phyloP scores from a whole-genome alignment of 164 flowering plant species.

The Macadamia tetraphylla region DNA sequence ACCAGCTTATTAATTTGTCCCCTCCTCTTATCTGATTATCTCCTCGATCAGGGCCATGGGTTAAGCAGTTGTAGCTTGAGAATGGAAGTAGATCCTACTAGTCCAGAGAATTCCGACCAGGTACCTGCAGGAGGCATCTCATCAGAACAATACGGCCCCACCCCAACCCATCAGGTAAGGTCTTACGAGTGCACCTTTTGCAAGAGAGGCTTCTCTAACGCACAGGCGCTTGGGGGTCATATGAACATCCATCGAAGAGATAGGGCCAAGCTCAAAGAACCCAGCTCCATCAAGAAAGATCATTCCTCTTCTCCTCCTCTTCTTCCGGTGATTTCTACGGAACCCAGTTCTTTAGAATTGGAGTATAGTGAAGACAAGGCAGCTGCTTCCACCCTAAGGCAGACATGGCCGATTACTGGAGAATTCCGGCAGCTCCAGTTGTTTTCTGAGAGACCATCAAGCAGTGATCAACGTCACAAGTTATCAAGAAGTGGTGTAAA shows the following conservation, averaged over 20 bases:
- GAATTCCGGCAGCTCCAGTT: not conserved
- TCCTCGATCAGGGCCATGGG: no score
- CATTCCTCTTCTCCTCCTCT: no score
- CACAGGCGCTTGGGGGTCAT: slow-evolving; percentile 53
- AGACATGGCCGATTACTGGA: not conserved
- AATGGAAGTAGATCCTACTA: slow-evolving; percentile 14
- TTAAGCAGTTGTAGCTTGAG: slow-evolving; percentile 7
- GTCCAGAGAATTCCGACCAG: slow-evolving; percentile 6
- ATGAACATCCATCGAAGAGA: slow-evolving; percentile 49
- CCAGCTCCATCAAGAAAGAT: not conserved
- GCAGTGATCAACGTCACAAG: not conserved
- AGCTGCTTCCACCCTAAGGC: no score
- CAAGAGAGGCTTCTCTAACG: slow-evolving; percentile 45
- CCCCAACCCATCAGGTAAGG: slow-evolving; percentile 17
- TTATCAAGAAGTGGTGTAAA: not conserved
- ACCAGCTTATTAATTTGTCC: slow-evolving; percentile 4
- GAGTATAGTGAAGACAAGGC: not conserved
- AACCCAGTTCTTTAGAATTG: not conserved
- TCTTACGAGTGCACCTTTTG: slow-evolving; percentile 44
- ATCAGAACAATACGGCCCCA: slow-evolving; percentile 10
- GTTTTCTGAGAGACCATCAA: not conserved
- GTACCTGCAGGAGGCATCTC: not conserved
- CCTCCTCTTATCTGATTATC: slow-evolving; percentile 5
- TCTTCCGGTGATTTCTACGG: no score
- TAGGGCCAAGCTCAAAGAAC: slow-evolving; percentile 32